phyloP scores from a whole-genome alignment of 2,329 filamentous ascomycete species.

The Fusarium neocosmosporiellum region DNA sequence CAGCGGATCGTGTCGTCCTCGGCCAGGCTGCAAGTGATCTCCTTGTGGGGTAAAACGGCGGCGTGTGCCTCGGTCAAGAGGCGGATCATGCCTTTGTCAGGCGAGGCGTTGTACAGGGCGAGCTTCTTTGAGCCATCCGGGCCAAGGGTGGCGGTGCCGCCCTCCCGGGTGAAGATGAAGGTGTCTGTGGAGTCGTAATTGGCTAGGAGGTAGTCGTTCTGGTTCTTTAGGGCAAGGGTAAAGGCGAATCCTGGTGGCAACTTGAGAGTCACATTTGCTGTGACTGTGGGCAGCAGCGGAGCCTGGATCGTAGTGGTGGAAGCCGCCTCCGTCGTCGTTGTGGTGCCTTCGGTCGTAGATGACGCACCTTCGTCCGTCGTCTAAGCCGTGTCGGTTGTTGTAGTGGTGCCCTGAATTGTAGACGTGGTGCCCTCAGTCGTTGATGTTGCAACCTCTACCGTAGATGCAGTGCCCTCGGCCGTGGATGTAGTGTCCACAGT shows the following conservation, averaged over 20 bases:
- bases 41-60: not conserved
- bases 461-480: not conserved
- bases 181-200: not conserved
- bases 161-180: not conserved
- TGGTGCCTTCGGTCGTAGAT: not conserved
- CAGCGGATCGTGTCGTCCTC: not conserved
- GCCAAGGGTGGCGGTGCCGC: not conserved
- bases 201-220: not conserved
- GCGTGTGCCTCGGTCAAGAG: not conserved
- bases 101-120: not conserved
- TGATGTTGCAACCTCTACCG: not conserved
- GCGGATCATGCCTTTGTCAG: not conserved
- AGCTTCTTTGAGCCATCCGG: not conserved
- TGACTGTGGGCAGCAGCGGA: not conserved
- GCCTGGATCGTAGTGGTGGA: not conserved
- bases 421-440: not conserved
- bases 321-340: not conserved
- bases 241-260: not conserved
- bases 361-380: not conserved
- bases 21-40: not conserved
- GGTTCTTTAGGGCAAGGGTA: not conserved
- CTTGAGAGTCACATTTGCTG: not conserved
- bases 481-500: not conserved
- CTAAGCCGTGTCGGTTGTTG: not conserved
- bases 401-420: not conserved